Conservation (phyloP, 31 red algal species). For the Asparagopsis taxiformis region DNA sequence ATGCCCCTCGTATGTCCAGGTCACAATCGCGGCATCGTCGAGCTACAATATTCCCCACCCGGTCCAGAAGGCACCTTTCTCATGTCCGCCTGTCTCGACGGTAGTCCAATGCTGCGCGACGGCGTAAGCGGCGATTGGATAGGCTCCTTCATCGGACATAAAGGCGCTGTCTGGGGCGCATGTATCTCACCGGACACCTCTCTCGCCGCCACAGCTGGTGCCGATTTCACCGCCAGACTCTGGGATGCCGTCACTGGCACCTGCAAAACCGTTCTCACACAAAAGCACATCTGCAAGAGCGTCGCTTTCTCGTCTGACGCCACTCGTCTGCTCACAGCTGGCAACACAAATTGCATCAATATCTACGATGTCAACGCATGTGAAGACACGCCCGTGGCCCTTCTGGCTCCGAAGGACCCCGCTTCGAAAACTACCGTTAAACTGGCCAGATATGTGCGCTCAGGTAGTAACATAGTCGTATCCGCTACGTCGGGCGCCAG, state of each 20-base stretch:
- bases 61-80: slow-evolving; percentile 85
- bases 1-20: slow-evolving; percentile 95
- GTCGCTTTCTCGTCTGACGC: slow-evolving; percentile 83
- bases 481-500: slow-evolving; percentile 65
- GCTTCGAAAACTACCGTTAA: slow-evolving; percentile 55
- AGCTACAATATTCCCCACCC: slow-evolving; percentile 83
- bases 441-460: slow-evolving; percentile 72
- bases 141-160: slow-evolving; percentile 92
- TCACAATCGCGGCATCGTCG: slow-evolving; percentile 92
- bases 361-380: slow-evolving; percentile 78
- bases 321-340: slow-evolving; percentile 66
- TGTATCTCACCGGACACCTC: slow-evolving; percentile 80
- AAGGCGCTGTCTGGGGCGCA: slow-evolving; percentile 93
- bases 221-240: slow-evolving; percentile 83
- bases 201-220: slow-evolving; percentile 87
- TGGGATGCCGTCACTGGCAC: slow-evolving; percentile 87
- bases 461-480: slow-evolving; percentile 62
- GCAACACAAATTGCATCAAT: slow-evolving; percentile 71
- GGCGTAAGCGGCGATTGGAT: slow-evolving; percentile 91
- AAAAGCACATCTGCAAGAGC: slow-evolving; percentile 85
- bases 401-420: slow-evolving; percentile 35
- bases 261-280: slow-evolving; percentile 64
- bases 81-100: slow-evolving; percentile 90
- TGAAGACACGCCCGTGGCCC: slow-evolving; percentile 55
- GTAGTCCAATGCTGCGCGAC: slow-evolving; percentile 93